Percentiles rank a stretch among this genome's conserved stretches.
Conservation (phyloP, 345 rosid species). For the Populus nigra region DNA sequence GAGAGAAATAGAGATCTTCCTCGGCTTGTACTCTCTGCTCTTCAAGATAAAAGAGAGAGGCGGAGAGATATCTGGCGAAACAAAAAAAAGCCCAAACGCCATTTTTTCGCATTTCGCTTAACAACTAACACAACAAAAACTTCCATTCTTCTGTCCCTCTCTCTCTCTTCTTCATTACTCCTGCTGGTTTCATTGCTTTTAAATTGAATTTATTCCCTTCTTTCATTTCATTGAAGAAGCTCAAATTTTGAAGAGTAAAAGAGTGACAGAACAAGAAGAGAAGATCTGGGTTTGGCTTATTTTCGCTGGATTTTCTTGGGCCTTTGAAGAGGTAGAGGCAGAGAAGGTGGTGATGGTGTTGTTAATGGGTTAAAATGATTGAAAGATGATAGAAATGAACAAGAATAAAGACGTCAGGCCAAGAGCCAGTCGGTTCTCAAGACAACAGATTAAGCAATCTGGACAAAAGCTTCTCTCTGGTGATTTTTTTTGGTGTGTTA, state of each 20-base stretch:
- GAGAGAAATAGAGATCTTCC: constrained; percentile 3
- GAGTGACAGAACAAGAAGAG: constrained; percentile 7
- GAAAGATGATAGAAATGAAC: constrained; percentile 50
- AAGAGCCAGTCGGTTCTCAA: constrained; percentile 53
- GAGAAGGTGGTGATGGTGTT: neutral
- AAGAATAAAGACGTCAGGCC: constrained; percentile 58
- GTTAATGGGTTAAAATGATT: neutral
- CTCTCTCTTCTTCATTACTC: neutral
- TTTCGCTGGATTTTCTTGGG: constrained; percentile 16
- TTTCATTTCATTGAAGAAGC: constrained; percentile 9
- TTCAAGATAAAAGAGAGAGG: constrained; percentile 12
- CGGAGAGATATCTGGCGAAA: constrained; percentile 30
- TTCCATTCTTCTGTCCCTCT: neutral
- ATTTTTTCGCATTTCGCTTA: constrained; percentile 17
- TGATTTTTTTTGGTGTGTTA: constrained; percentile 18
- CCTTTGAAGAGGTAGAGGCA: constrained; percentile 14
- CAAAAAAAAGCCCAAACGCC: constrained; percentile 22
- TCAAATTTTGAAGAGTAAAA: neutral
- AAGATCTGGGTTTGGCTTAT: constrained; percentile 28
- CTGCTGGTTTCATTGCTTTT: neutral
- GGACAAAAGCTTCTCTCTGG: constrained; percentile 45
- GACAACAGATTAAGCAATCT: constrained; percentile 45
- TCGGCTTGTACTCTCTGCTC: constrained; percentile 10
- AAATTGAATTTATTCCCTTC: neutral
- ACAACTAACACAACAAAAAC: neutral